phyloP scores from a whole-genome alignment of 2,329 filamentous ascomycete genomes.

The Penicillium sp. region DNA sequence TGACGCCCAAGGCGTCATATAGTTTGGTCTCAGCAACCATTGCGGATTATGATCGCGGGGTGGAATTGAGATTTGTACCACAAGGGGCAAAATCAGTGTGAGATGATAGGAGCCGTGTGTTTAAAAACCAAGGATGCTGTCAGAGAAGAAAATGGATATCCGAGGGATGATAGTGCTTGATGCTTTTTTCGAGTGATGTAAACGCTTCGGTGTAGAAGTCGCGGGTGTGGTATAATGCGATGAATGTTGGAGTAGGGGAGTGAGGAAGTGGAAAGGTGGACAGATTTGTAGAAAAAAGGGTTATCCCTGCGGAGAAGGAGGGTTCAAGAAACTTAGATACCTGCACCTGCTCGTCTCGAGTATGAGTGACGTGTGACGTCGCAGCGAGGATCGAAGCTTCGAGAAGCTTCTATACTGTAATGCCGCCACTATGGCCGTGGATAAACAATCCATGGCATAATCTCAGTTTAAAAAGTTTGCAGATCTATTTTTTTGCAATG shows the following conservation, averaged over 20 bases:
- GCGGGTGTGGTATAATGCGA: neutral
- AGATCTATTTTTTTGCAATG: neutral
- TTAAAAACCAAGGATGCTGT: slow-evolving; percentile 10
- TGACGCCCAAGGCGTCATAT: slow-evolving; percentile 79
- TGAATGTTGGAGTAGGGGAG: neutral
- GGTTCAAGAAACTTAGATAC: slow-evolving; percentile 5
- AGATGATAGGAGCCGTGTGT: neutral
- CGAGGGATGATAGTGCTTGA: neutral
- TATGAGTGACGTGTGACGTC: slow-evolving; percentile 33
- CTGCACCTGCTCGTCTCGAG: slow-evolving; percentile 6
- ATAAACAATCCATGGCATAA: neutral
- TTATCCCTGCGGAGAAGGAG: neutral
- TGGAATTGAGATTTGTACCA: slow-evolving; percentile 11
- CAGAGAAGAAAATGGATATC: slow-evolving; percentile 3
- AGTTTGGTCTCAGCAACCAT: slow-evolving; percentile 97
- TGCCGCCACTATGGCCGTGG: neutral
- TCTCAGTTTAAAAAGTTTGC: neutral
- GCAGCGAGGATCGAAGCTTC: slow-evolving; percentile 31
- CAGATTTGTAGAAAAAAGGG: neutral
- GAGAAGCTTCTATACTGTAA: slow-evolving; percentile 31
- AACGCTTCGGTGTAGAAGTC: slow-evolving; percentile 27
- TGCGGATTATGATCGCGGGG: slow-evolving; percentile 28
- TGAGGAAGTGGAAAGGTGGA: slow-evolving; percentile 4
- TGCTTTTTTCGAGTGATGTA: slow-evolving; percentile 32
- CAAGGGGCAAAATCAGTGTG: neutral